phyloP scores from a whole-genome alignment of 306 rosid genomes.

The Abrus pulchellus region DNA sequence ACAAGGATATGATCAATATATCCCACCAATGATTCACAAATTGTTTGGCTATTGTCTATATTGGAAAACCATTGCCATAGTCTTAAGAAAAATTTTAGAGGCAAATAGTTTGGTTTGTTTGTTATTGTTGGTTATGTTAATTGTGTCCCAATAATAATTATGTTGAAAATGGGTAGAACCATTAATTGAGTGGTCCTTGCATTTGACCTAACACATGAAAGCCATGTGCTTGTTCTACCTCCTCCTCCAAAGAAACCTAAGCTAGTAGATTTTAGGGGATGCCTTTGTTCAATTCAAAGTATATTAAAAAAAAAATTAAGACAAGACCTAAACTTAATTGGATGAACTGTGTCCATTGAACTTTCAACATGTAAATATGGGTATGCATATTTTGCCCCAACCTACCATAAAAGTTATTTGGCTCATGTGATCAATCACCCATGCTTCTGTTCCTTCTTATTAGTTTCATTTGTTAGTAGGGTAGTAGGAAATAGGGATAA shows the following conservation, averaged over 20 bases:
- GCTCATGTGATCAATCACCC: background rate
- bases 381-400: background rate
- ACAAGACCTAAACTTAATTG: background rate
- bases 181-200: background rate
- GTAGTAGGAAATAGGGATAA: no score
- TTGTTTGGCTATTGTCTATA: background rate
- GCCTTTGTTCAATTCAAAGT: background rate
- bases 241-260: background rate
- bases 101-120: background rate
- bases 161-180: background rate
- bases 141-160: constrained; percentile 2
- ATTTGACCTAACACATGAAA: constrained; percentile 7
- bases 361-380: no score
- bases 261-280: background rate
- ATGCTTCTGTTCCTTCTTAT: background rate
- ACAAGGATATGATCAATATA: background rate
- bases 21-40: background rate
- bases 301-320: background rate
- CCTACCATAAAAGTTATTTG: background rate
- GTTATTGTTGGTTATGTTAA: background rate
- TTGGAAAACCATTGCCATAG: background rate
- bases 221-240: background rate
- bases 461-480: background rate
- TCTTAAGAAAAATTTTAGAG: background rate
- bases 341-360: background rate